Base-by-base conservation (phyloP, 2,329 filamentous ascomycete species). In the Fusarium protoensiforme region DNA sequence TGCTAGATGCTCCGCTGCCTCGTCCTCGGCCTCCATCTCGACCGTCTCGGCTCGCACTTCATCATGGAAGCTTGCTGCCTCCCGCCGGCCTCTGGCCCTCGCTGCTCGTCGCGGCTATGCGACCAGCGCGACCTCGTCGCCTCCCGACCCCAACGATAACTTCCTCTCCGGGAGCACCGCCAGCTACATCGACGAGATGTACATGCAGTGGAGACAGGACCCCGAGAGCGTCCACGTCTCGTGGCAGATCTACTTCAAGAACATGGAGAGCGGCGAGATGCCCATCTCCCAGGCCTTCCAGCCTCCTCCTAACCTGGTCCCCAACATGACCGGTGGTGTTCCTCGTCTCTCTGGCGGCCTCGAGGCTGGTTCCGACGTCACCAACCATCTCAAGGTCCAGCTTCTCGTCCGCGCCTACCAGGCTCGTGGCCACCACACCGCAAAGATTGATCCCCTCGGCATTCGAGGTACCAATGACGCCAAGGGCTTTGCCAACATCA, bases 141-240 rank as follows among this genome's bases (percentile, higher is more conserved):
- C 89, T 22, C 90, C 90, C 73, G 94, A 98, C 82, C 91, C 95
- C 75, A 98, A 93, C 84, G 96, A 99, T 85, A 97, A 92, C 86
- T 99, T 99, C 89, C 90, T 99, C 71, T 94, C 95, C 73, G 96
- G 96, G 77, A 98, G 94, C 87, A 96, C 96, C 69, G 96, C 96
- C 85, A 98, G 97, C 87, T 99, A 99, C 87, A 94, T 99, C 82
- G 96, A 99, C 84, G 96, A 98, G 88, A 99, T 99, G 96, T 99
- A 99, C 85, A 88, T 98, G 87, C 92, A 95, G 82, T 99, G 96
- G 96, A 98, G 96, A 86, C 88, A 93, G 74, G 95, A 99, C 79
- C 95, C 96, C 61, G 90, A 91, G 79, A 98, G 94, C 81, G 96
- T 99, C 68, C 96, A 99, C 85, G 89, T 98, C 79, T 99, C 96